phyloP scores from a whole-genome alignment of 2,329 filamentous ascomycete species.

The Xenoacremonium recifei region DNA sequence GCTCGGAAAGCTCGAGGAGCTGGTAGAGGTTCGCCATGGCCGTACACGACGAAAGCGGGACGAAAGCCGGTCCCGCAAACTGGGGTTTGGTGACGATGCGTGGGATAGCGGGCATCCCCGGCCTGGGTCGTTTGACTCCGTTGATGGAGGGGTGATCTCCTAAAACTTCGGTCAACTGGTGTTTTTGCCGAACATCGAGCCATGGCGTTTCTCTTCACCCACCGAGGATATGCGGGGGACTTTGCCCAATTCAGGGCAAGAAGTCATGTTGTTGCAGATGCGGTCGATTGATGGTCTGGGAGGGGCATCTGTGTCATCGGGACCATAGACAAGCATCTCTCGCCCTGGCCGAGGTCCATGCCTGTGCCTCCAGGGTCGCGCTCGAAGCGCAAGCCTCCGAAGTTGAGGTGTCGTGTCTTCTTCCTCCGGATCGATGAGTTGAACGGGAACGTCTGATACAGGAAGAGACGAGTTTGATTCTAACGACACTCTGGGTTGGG shows the following conservation, averaged over 20 bases:
- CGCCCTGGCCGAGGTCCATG: neutral
- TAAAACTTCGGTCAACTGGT: constrained; percentile 9
- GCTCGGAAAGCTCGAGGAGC: constrained; percentile 14
- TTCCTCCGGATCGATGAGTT: too few species aligned
- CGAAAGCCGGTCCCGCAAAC: constrained; percentile 21
- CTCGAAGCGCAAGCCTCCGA: neutral
- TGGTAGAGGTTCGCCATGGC: constrained; percentile 22
- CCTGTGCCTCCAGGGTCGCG: neutral
- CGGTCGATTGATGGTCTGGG: constrained; percentile 1
- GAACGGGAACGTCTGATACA: too few species aligned
- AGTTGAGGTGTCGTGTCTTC: neutral
- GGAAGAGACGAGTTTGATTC: too few species aligned
- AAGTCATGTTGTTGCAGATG: constrained; percentile 7
- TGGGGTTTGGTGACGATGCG: constrained; percentile 20
- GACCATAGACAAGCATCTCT: neutral
- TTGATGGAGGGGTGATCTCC: constrained; percentile 9
- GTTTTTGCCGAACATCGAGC: too few species aligned
- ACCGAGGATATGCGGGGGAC: constrained; percentile 4
- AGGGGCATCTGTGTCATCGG: neutral
- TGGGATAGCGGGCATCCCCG: constrained; percentile 22
- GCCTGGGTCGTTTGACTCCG: constrained; percentile 10
- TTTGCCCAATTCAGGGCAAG: constrained; percentile 15
- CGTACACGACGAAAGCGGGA: constrained; percentile 23
- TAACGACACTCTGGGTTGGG: too few species aligned
- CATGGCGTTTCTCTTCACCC: too few species aligned